Evolutionary conservation across 1,284 basidiomycete genomes (phyloP).

Genomic region (Anthracocystis panici-leucophaei): DNA sequence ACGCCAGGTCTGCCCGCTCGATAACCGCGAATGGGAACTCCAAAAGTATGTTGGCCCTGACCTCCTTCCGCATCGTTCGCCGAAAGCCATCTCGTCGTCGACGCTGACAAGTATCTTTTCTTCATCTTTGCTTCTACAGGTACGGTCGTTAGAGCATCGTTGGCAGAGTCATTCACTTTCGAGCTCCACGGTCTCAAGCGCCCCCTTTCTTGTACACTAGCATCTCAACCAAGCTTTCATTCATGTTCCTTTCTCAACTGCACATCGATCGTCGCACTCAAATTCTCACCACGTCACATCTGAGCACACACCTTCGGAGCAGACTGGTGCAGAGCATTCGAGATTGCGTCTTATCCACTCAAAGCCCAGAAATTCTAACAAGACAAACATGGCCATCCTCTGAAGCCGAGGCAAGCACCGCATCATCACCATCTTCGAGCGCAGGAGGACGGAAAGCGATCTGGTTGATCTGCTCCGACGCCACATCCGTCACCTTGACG

Average conservation of each 20-base stretch:
- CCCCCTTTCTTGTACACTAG: conserved; percentile 31
- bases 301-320: background rate
- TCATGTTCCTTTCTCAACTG: conserved; percentile 1
- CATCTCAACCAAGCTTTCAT: conserved; percentile 9
- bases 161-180: background rate
- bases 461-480: conserved; percentile 59
- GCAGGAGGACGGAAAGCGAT: conserved; percentile 56
- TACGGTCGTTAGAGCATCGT: conserved; percentile 33
- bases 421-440: conserved; percentile 47
- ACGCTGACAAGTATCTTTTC: conserved; percentile 2
- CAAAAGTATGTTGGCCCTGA: conserved; percentile 79
- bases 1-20: conserved; percentile 96
- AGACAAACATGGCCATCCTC: conserved; percentile 60
- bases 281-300: background rate
- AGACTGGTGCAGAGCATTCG: conserved; percentile 2
- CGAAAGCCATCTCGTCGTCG: background rate
- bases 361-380: conserved; percentile 22
- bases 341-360: background rate
- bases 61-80: background rate
- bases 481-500: conserved; percentile 42
- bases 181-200: background rate
- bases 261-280: background rate
- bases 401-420: conserved; percentile 50
- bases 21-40: conserved; percentile 89
- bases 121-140: conserved; percentile 10